A percentile compares a stretch with the other conserved stretches of the same genome.
Conservation (phyloP, 2,329 filamentous ascomycete genomes). For the Ascosphaera pollenicola region DNA sequence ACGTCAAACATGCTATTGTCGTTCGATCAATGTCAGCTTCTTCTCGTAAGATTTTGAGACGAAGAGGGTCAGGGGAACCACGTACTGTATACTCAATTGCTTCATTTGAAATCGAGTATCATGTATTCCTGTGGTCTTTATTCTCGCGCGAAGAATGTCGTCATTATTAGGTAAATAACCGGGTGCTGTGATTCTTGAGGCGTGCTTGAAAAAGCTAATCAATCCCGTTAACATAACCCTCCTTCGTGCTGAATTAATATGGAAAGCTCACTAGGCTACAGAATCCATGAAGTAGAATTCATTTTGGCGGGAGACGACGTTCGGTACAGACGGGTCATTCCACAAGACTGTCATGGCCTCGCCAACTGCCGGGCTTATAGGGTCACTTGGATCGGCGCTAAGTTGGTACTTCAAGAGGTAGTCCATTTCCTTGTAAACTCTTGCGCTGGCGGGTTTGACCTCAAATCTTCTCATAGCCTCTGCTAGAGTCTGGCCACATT, state of each 20-base stretch:
- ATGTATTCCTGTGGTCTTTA: slow-evolving; percentile 98
- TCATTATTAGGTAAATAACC: slow-evolving; percentile 87
- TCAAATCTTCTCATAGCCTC: slow-evolving; percentile 81
- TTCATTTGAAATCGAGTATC: slow-evolving; percentile 98
- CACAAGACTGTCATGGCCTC: slow-evolving; percentile 69
- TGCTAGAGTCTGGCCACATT: slow-evolving; percentile 88
- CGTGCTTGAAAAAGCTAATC: slow-evolving; percentile 83
- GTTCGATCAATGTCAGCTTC: slow-evolving; percentile 8
- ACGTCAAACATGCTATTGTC: slow-evolving; percentile 76
- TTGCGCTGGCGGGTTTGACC: slow-evolving; percentile 51
- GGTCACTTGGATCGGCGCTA: slow-evolving; percentile 70
- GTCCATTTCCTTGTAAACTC: slow-evolving; percentile 51
- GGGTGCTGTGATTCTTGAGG: slow-evolving; percentile 55
- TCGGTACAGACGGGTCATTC: slow-evolving; percentile 66
- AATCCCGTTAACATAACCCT: slow-evolving; percentile 8
- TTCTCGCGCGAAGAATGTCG: slow-evolving; percentile 84
- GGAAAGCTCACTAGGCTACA: slow-evolving; percentile 62
- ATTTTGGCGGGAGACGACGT: slow-evolving; percentile 77
- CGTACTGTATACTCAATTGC: slow-evolving; percentile 94
- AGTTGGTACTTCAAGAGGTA: slow-evolving; percentile 75
- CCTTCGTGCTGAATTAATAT: slow-evolving; percentile 4
- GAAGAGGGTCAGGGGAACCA: slow-evolving; percentile 5
- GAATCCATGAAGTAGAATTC: slow-evolving; percentile 99
- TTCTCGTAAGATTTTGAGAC: background rate
- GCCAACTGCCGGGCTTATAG: slow-evolving; percentile 61